A percentile compares a stretch with the other conserved stretches of the same genome.
Conservation (phyloP, 2,329 filamentous ascomycete species). For the Calonectria henricotiae region DNA sequence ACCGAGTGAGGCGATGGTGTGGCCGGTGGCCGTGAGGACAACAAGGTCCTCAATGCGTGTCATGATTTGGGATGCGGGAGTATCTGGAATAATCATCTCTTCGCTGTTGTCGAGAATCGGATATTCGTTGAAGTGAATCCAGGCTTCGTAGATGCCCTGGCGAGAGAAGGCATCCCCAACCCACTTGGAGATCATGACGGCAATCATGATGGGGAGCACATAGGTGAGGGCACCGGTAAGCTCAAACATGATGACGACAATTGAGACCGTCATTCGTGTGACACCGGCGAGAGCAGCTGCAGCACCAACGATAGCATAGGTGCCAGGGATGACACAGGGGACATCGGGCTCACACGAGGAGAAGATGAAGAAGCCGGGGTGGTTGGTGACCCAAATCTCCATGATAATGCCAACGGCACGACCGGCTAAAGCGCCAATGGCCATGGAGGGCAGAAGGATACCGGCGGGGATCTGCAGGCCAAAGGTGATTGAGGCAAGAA, state of each 20-base stretch:
- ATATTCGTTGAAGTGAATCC: conserved; percentile 97
- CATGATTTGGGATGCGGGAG: conserved; percentile 91
- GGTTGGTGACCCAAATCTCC: conserved; percentile 87
- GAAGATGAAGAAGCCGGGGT: conserved; percentile 86
- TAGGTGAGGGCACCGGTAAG: conserved; percentile 96
- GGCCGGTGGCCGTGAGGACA: conserved; percentile 87
- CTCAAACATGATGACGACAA: conserved; percentile 99
- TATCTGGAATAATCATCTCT: conserved; percentile 86
- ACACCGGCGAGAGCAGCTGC: conserved; percentile 95
- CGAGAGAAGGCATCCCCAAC: conserved; percentile 95
- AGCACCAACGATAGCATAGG: conserved; percentile 96
- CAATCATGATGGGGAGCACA: conserved; percentile 98
- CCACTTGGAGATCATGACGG: conserved; percentile 99
- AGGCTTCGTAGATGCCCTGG: conserved; percentile 95
- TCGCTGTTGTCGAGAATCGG: conserved; percentile 94
- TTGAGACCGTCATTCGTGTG: conserved; percentile 96
- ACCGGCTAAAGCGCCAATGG: conserved; percentile 92
- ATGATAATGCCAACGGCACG: conserved; percentile 91
- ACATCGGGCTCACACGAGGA: conserved; percentile 86
- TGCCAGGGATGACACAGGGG: conserved; percentile 92
- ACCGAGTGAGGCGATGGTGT: conserved; percentile 85
- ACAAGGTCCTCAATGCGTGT: conserved; percentile 92
- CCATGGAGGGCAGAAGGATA: conserved; percentile 96
- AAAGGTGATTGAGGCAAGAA: conserved; percentile 90
- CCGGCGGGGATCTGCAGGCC: conserved; percentile 95